A percentile compares a stretch with the other conserved stretches of the same genome.
Conservation (phyloP, 345 rosid genomes). For the Triadica sebifera region DNA sequence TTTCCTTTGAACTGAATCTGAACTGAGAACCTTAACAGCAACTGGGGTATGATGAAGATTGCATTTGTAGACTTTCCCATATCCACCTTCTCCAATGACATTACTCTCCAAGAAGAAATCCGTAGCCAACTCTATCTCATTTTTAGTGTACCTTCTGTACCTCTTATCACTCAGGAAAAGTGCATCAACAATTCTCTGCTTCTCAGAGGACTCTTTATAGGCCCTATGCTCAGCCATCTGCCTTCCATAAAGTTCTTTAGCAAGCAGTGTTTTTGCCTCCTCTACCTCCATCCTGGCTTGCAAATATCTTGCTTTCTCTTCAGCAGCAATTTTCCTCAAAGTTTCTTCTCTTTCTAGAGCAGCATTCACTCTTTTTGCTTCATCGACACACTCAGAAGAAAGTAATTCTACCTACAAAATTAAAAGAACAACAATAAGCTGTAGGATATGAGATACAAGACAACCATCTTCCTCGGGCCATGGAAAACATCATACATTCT, state of each 20-base stretch:
- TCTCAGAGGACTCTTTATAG: constrained; percentile 60
- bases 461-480: background rate
- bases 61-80: constrained; percentile 87
- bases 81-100: constrained; percentile 83
- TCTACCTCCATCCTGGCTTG: constrained; percentile 65
- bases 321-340: constrained; percentile 59
- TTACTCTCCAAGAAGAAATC: constrained; percentile 54
- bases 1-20: constrained; percentile 55
- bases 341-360: constrained; percentile 66
- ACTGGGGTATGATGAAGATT: constrained; percentile 74
- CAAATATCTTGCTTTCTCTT: constrained; percentile 63
- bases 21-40: constrained; percentile 70
- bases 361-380: constrained; percentile 53
- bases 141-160: constrained; percentile 64
- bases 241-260: constrained; percentile 56
- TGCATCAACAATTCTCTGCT: constrained; percentile 58
- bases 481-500: background rate
- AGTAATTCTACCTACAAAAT: constrained; percentile 55
- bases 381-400: constrained; percentile 70
- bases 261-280: constrained; percentile 63
- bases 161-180: constrained; percentile 59
- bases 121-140: constrained; percentile 65
- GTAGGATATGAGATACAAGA: background rate
- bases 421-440: background rate
- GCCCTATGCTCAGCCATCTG: constrained; percentile 70